phyloP scores from a whole-genome alignment of 495 filamentous ascomycete genomes.

The Neurospora sp. region DNA sequence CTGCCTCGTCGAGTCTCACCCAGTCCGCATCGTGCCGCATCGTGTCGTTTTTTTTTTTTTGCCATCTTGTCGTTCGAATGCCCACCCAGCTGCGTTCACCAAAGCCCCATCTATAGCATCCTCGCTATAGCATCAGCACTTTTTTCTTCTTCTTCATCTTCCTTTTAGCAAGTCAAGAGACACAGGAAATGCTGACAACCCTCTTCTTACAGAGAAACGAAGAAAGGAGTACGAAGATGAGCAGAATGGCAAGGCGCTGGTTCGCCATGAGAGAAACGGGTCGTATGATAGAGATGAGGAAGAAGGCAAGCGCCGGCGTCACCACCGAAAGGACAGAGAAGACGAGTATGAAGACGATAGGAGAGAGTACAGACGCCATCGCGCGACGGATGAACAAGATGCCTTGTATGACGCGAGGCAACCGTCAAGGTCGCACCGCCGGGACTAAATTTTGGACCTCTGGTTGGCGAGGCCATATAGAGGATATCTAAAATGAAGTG shows the following conservation, averaged over 20 bases:
- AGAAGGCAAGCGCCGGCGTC: slow-evolving; percentile 7
- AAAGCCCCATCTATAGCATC: neutral
- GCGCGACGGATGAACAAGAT: neutral
- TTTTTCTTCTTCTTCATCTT: neutral
- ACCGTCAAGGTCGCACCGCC: neutral
- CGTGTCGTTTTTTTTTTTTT: neutral
- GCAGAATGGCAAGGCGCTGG: slow-evolving; percentile 9
- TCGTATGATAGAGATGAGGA: slow-evolving; percentile 5
- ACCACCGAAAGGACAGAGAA: slow-evolving; percentile 12
- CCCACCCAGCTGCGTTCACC: neutral
- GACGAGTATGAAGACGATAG: slow-evolving; percentile 3
- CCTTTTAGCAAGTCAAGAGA: neutral
- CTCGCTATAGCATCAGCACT: neutral
- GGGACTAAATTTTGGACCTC: neutral
- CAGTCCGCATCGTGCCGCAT: neutral
- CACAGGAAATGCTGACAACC: slow-evolving; percentile 12
- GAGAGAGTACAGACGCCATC: neutral
- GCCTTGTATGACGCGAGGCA: neutral
- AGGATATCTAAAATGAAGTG: neutral
- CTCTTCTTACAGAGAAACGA: slow-evolving; percentile 21
- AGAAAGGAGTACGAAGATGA: slow-evolving; percentile 28
- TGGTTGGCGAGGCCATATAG: neutral
- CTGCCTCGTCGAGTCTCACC: neutral
- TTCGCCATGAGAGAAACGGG: slow-evolving; percentile 9
- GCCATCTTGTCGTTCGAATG: neutral